phyloP scores from a whole-genome alignment of 192 early-diverging fungal genomes.

The Spinellus fusiger region DNA sequence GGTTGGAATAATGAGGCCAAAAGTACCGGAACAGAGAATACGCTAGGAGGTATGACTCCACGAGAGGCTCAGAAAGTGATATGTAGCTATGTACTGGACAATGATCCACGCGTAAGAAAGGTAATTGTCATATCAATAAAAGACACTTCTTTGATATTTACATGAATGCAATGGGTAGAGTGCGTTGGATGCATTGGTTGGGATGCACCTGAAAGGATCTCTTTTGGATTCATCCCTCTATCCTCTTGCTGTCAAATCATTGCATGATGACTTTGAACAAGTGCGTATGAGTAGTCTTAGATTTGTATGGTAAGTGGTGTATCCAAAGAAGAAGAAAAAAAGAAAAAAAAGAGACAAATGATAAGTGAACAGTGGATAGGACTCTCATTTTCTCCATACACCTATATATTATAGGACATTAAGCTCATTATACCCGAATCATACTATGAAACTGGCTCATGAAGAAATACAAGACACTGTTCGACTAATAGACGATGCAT shows the following conservation, averaged over 20 bases:
- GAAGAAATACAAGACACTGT: slow-evolving; percentile 22
- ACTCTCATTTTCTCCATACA: neutral
- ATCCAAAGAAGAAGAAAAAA: neutral
- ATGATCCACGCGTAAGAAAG: slow-evolving; percentile 47
- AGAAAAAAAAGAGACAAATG: neutral
- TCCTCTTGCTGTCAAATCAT: slow-evolving; percentile 52
- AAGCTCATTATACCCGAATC: slow-evolving; percentile 25
- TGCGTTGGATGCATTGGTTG: slow-evolving; percentile 41
- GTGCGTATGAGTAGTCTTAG: slow-evolving; percentile 64
- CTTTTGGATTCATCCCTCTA: slow-evolving; percentile 51
- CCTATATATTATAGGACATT: slow-evolving; percentile 12
- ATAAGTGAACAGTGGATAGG: neutral
- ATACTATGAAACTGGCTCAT: slow-evolving; percentile 20
- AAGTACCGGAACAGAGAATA: neutral
- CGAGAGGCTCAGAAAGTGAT: slow-evolving; percentile 44
- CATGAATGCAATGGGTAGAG: slow-evolving; percentile 22
- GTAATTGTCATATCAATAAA: slow-evolving; percentile 17
- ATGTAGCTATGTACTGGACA: slow-evolving; percentile 41
- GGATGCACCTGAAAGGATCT: slow-evolving; percentile 41
- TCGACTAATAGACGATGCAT: slow-evolving; percentile 57
- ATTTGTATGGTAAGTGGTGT: slow-evolving; percentile 50
- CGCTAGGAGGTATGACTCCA: slow-evolving; percentile 8
- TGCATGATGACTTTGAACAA: slow-evolving; percentile 67
- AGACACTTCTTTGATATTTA: neutral
- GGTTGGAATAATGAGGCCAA: neutral